Evolutionary conservation across 2,329 filamentous ascomycete species (phyloP).

Genomic region (Reticulascus tulasneorum): DNA sequence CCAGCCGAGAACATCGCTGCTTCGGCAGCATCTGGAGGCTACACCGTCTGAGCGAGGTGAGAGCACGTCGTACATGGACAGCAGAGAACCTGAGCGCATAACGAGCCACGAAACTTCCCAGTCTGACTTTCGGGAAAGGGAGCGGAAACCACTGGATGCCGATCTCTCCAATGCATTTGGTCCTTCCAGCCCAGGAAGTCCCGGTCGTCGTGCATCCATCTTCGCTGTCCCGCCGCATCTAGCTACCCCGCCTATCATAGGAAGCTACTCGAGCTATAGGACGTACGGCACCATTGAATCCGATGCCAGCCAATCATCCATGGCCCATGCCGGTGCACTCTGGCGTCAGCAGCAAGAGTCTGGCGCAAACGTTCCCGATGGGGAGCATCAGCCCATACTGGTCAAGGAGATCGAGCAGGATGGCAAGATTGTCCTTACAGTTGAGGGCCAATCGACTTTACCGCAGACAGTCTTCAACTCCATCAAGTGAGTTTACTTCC

Average conservation of each 20-base stretch:
- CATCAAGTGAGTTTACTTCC: constrained; percentile 67
- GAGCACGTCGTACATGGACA: constrained; percentile 2
- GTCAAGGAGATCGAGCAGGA: constrained; percentile 87
- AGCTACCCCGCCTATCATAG: constrained; percentile 64
- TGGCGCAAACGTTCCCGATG: constrained; percentile 43
- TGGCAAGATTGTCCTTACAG: constrained; percentile 75
- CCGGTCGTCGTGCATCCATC: constrained; percentile 40
- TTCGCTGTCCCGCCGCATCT: constrained; percentile 59
- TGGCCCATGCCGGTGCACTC: constrained; percentile 46
- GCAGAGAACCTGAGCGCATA: not conserved
- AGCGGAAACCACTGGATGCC: constrained; percentile 43
- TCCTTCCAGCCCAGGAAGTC: constrained; percentile 22
- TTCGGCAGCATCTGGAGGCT: constrained; percentile 49
- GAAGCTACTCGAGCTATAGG: constrained; percentile 60
- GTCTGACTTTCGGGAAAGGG: constrained; percentile 37
- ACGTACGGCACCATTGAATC: constrained; percentile 55
- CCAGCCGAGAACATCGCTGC: constrained; percentile 36
- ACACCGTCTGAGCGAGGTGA: constrained; percentile 8
- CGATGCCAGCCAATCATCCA: constrained; percentile 38
- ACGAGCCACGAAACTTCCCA: constrained; percentile 3
- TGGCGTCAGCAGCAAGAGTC: constrained; percentile 52
- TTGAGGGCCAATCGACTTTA: constrained; percentile 91
- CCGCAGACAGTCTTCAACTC: constrained; percentile 97
- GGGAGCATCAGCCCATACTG: constrained; percentile 70
- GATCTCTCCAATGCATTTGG: constrained; percentile 33